Conservation (phyloP, 306 rosid species). For the Acacia confusa region DNA sequence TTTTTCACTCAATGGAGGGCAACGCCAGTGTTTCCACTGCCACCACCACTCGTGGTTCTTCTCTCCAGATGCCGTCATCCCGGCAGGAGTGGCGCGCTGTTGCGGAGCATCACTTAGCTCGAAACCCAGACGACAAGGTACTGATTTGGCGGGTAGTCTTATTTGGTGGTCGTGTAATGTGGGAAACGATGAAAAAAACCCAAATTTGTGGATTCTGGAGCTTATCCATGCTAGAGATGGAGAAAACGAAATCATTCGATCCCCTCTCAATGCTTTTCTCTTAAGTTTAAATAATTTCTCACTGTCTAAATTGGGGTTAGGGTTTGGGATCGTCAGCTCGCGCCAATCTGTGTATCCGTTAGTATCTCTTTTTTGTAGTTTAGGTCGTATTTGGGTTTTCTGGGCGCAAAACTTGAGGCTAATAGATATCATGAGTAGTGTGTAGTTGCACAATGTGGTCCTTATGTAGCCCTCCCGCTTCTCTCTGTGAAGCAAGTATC, state of each 20-base stretch:
- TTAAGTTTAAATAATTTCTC: background rate
- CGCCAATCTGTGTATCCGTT: background rate
- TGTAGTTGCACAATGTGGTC: conserved; percentile 6
- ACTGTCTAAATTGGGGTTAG: conserved; percentile 28
- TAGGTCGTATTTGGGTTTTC: background rate
- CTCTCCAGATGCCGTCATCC: conserved; percentile 34
- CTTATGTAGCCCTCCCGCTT: background rate
- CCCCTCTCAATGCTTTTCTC: background rate
- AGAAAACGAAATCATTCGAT: background rate
- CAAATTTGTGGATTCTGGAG: background rate
- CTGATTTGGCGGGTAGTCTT: conserved; percentile 27
- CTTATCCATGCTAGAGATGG: background rate
- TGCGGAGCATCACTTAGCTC: conserved; percentile 54
- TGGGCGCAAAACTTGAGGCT: background rate
- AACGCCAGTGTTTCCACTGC: conserved; percentile 36
- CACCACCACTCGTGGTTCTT: conserved; percentile 44
- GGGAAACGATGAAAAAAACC: background rate
- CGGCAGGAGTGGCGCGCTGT: conserved; percentile 73
- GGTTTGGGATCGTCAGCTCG: conserved; percentile 29
- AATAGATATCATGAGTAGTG: background rate
- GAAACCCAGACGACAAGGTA: conserved; percentile 65
- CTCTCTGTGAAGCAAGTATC: conserved; percentile 1
- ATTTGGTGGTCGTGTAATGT: background rate
- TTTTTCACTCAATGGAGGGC: conserved; percentile 51
- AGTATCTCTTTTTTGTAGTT: background rate